Evolutionary conservation across 2,329 filamentous ascomycete genomes (phyloP).

Genomic region (Alternaria sp.): DNA sequence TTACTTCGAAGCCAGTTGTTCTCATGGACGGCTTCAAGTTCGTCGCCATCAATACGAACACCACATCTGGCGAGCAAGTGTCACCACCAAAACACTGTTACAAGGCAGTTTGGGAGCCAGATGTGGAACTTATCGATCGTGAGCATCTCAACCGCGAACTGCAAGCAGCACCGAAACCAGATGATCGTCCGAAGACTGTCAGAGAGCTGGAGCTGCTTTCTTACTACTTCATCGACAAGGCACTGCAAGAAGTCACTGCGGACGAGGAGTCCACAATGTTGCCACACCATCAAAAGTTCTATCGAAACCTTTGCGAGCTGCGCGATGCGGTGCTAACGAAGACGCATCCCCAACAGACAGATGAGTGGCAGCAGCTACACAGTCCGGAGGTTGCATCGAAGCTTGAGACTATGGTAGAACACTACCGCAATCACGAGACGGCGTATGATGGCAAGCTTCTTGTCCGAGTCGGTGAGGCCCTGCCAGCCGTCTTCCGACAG

Average conservation of each 20-base stretch:
- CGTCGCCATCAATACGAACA: conserved; percentile 9
- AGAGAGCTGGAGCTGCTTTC: conserved; percentile 17
- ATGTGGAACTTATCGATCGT: conserved; percentile 14
- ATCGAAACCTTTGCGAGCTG: conserved; percentile 9
- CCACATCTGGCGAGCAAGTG: background rate
- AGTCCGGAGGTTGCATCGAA: conserved; percentile 3
- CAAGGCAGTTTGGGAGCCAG: conserved; percentile 17
- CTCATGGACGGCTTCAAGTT: conserved; percentile 23
- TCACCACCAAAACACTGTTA: conserved; percentile 11
- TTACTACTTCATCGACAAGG: conserved; percentile 18
- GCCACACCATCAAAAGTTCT: conserved; percentile 19
- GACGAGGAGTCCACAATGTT: conserved; percentile 9
- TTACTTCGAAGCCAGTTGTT: conserved; percentile 7
- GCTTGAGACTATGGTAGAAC: conserved; percentile 7
- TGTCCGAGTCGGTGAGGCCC: conserved; percentile 16
- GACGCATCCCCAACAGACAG: conserved; percentile 19
- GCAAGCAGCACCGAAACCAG: conserved; percentile 10
- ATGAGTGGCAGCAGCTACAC: conserved; percentile 16
- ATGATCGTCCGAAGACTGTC: conserved; percentile 10
- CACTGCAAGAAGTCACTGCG: conserved; percentile 3
- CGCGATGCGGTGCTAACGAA: conserved; percentile 3
- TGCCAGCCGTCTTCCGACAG: conserved; percentile 17
- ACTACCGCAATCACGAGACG: conserved; percentile 13
- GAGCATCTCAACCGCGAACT: conserved; percentile 10
- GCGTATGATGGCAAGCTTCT: conserved; percentile 21